phyloP scores from a whole-genome alignment of 1,284 basidiomycete genomes.

The Irpex sp. region DNA sequence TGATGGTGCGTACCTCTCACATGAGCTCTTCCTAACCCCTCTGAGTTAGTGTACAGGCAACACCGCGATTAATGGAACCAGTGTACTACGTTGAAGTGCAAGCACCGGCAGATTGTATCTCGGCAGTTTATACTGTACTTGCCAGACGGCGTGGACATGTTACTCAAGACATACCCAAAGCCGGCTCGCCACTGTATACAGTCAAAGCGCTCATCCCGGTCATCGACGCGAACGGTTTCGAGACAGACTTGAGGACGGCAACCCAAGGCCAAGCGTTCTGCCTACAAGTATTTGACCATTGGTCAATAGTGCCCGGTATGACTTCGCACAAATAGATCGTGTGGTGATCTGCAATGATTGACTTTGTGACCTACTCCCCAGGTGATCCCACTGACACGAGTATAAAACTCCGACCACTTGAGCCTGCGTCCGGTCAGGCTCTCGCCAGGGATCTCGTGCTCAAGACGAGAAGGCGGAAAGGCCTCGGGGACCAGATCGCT shows the following conservation, averaged over 20 bases:
- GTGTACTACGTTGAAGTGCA: constrained; percentile 99
- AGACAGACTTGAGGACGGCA: constrained; percentile 95
- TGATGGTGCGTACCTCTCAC: constrained; percentile 66
- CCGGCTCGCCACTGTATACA: constrained; percentile 95
- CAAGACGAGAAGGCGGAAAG: constrained; percentile 95
- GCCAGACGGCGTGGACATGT: constrained; percentile 97
- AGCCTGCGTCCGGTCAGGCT: constrained; percentile 94
- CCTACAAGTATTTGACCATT: constrained; percentile 95
- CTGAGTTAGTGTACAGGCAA: constrained; percentile 54
- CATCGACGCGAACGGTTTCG: constrained; percentile 98
- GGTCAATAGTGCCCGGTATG: constrained; percentile 94
- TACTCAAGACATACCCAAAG: constrained; percentile 95
- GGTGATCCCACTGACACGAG: constrained; percentile 95
- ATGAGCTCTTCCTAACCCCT: constrained; percentile 9
- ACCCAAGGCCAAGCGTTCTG: constrained; percentile 98
- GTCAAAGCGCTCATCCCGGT: constrained; percentile 98
- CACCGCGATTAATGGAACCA: constrained; percentile 92
- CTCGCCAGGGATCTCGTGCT: constrained; percentile 90
- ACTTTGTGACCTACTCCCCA: constrained; percentile 26
- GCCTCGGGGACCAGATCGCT: constrained; percentile 89
- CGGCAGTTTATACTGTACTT: constrained; percentile 95
- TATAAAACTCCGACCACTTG: constrained; percentile 92
- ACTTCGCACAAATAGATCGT: constrained; percentile 18
- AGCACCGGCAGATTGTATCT: constrained; percentile 97
- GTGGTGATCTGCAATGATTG: constrained; percentile 18